Evolutionary conservation across 2,329 filamentous ascomycete species (phyloP), one percentile per base, ranked within the genome.

Genomic region (Teratosphaeriaceae sp.): DNA sequence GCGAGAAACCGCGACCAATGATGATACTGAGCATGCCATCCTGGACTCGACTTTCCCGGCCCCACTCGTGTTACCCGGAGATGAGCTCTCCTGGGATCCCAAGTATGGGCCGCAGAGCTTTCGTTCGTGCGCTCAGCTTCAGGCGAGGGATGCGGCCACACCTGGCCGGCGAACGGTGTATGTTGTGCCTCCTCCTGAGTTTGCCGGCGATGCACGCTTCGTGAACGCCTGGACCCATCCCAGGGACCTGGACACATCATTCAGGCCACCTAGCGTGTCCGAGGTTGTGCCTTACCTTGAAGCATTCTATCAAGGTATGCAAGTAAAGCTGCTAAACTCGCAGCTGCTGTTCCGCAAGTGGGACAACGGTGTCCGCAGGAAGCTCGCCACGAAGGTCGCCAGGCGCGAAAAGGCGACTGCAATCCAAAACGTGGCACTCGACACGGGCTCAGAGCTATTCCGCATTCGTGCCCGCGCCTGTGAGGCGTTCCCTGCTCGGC

Each of bases 1-100:
- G n/a, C n/a, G n/a, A n/a, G n/a, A n/a, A n/a, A n/a, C n/a, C n/a
- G n/a, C n/a, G n/a, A n/a, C n/a, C n/a, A n/a, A n/a, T n/a, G n/a
- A n/a, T n/a, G n/a, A n/a, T n/a, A n/a, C n/a, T 15, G 24, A 29
- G 4, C 3, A 29, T 3, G 15, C 19, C 8, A 8, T 24, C 3
- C 4, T 7, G 41, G 35, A 30, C 52, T 29, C 47, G 1, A 53
- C 52, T 1, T 84, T 81, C 47, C 80, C 79, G 0, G 75, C 66
- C 0, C 78, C 80, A 0, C 56, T 84, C 5, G 64, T 82, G 0
- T 62, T 84, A 0, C 80, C 80, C 0, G 68, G 65, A 2, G 80
- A 84, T 53, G 75, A 77, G 16, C 65, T 85, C 1, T 70, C 73
- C 0, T 60, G 68, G 24, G 73, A 82, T 29, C 72, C 75, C 1